Conservation (phyloP, 1,284 basidiomycete species). For the Phylloporus sp. region DNA sequence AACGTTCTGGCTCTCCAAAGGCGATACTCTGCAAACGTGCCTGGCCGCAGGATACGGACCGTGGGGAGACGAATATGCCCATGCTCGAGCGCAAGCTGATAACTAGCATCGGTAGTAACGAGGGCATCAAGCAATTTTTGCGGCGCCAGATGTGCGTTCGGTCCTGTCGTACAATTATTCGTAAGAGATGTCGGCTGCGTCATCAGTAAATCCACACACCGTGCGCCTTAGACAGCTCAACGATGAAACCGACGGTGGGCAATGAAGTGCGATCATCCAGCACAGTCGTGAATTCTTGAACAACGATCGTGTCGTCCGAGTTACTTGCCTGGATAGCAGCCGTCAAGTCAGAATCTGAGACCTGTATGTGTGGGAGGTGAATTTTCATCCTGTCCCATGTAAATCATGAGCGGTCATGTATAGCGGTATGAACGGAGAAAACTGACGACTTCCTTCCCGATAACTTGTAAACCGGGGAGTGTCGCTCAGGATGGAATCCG, state of each 20-base stretch:
- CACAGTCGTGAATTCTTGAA: constrained; percentile 25
- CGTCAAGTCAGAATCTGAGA: constrained; percentile 21
- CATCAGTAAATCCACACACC: no score
- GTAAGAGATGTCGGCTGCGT: no score
- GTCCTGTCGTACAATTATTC: no score
- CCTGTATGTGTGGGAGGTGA: constrained; percentile 6
- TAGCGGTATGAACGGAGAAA: neutral
- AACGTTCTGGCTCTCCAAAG: constrained; percentile 15
- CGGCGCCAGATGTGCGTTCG: constrained; percentile 4
- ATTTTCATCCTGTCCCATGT: neutral
- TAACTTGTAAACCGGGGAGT: constrained; percentile 23
- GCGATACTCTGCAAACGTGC: constrained; percentile 32
- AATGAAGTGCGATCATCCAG: no score
- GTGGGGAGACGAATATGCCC: constrained; percentile 18
- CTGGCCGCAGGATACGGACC: constrained; percentile 20
- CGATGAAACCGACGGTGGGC: no score
- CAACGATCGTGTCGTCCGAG: constrained; percentile 11
- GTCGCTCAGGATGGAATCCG: constrained; percentile 17
- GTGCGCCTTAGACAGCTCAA: no score
- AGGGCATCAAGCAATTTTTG: constrained; percentile 23
- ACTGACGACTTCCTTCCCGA: neutral
- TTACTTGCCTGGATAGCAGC: constrained; percentile 5
- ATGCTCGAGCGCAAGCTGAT: neutral
- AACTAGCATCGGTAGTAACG: constrained; percentile 3
- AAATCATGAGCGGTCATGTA: no score